phyloP scores from a whole-genome alignment of 345 rosid species.

The Eucalyptus regnans region DNA sequence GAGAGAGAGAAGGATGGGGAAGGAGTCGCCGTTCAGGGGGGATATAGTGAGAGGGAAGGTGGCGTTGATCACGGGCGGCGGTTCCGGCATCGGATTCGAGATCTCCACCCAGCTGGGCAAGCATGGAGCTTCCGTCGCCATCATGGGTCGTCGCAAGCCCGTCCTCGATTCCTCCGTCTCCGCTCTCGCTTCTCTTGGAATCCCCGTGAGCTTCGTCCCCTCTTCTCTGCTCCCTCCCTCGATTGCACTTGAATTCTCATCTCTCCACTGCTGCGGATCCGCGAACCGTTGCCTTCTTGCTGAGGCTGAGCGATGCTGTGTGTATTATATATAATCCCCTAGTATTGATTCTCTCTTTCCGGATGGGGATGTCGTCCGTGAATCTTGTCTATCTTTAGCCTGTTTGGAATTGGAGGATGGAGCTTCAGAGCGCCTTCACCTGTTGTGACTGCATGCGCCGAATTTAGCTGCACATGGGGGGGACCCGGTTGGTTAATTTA shows the following conservation, averaged over 20 bases:
- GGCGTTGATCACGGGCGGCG: constrained; percentile 74
- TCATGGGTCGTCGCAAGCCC: constrained; percentile 72
- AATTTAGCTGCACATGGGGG: not conserved
- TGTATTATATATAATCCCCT: not conserved
- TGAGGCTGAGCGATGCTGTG: not conserved
- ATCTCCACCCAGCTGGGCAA: constrained; percentile 52
- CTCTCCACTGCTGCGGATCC: not conserved
- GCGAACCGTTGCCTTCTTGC: not conserved
- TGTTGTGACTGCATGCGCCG: not conserved
- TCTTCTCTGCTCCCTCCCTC: not conserved
- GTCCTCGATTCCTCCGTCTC: constrained; percentile 57
- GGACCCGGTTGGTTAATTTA: not conserved
- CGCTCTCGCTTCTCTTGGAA: constrained; percentile 49
- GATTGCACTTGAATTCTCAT: not conserved
- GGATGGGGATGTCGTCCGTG: not conserved
- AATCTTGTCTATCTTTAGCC: not conserved
- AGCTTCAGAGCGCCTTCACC: not conserved
- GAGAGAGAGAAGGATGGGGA: not conserved
- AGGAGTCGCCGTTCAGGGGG: constrained; percentile 67
- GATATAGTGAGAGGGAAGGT: constrained; percentile 46
- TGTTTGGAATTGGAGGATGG: not conserved
- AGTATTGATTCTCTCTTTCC: not conserved
- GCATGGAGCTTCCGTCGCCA: constrained; percentile 68
- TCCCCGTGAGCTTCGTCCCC: constrained; percentile 14
- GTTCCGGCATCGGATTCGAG: constrained; percentile 86